phyloP scores from a whole-genome alignment of 1,284 basidiomycete genomes.

The Anthracocystis panici-leucophaei region DNA sequence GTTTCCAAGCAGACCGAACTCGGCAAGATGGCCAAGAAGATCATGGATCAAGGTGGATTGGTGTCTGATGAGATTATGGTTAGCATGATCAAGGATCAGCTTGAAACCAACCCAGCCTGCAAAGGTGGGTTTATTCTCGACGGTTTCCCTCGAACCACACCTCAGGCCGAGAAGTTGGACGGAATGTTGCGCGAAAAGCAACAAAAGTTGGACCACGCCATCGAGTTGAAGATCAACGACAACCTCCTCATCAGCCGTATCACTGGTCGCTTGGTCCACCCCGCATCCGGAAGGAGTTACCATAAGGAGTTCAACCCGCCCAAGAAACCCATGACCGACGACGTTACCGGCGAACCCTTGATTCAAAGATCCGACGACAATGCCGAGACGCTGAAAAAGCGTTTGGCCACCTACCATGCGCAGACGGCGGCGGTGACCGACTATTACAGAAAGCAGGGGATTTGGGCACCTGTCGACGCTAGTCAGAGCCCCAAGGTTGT shows the following conservation, averaged over 20 bases:
- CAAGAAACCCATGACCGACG: conserved; percentile 93
- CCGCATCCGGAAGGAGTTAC: conserved; percentile 87
- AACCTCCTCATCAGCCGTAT: conserved; percentile 95
- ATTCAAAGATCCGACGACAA: conserved; percentile 72
- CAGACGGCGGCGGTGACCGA: conserved; percentile 97
- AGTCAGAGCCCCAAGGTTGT: conserved; percentile 91
- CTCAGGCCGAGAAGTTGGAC: conserved; percentile 97
- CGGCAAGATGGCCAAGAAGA: conserved; percentile 92
- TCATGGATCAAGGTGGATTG: conserved; percentile 90
- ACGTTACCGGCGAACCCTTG: conserved; percentile 94
- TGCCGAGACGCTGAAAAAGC: conserved; percentile 87
- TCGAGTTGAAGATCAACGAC: conserved; percentile 93
- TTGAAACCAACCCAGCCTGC: conserved; percentile 91
- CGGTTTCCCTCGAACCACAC: conserved; percentile 96
- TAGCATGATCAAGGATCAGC: conserved; percentile 94
- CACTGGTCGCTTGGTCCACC: conserved; percentile 93
- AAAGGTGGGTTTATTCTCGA: conserved; percentile 97
- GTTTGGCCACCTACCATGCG: conserved; percentile 85
- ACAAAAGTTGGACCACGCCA: conserved; percentile 86
- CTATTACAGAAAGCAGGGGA: conserved; percentile 90
- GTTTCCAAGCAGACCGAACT: conserved; percentile 87
- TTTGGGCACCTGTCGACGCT: conserved; percentile 81
- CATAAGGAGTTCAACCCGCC: conserved; percentile 96
- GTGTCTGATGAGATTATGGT: conserved; percentile 98
- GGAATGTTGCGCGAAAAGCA: conserved; percentile 84